Evolutionary conservation across 31 red algal genomes (phyloP).

Genomic region (Odonthalia washingtoniensis): DNA sequence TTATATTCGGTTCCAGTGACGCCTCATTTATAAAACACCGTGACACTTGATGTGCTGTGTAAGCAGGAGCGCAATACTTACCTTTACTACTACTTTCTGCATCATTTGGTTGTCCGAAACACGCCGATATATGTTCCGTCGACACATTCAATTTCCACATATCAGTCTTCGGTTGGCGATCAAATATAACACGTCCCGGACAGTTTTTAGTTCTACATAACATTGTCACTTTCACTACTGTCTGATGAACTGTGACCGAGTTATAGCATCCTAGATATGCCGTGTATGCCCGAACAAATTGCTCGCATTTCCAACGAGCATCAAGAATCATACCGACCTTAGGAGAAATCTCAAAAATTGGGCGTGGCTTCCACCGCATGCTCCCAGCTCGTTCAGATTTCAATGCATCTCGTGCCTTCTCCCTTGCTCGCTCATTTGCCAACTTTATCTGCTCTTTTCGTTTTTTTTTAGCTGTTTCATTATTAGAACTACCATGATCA

Average conservation of each 20-base stretch:
- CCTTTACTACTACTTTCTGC: not conserved
- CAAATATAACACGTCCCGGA: not conserved
- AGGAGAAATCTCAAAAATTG: not conserved
- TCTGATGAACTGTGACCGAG: not conserved
- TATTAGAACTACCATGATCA: too few relatives aligned
- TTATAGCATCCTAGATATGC: slow-evolving; percentile 14
- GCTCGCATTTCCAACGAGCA: slow-evolving; percentile 45
- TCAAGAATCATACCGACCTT: slow-evolving; percentile 2
- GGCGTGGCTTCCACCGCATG: slow-evolving; percentile 17
- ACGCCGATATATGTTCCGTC: not conserved
- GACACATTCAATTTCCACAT: slow-evolving; percentile 32
- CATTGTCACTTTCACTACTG: slow-evolving; percentile 12
- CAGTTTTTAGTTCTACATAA: not conserved
- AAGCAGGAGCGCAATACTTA: slow-evolving; percentile 10
- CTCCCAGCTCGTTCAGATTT: too few relatives aligned
- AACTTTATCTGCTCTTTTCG: too few relatives aligned
- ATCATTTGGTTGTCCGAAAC: not conserved
- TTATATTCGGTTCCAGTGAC: not conserved
- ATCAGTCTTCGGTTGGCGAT: slow-evolving; percentile 16
- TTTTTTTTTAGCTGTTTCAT: too few relatives aligned
- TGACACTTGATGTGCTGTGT: slow-evolving; percentile 38
- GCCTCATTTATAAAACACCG: slow-evolving; percentile 15
- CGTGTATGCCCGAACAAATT: slow-evolving; percentile 36
- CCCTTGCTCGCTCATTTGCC: too few relatives aligned
- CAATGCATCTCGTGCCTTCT: too few relatives aligned